phyloP scores from a whole-genome alignment of 306 rosid species.

The Chamaecrista fasciculata region DNA sequence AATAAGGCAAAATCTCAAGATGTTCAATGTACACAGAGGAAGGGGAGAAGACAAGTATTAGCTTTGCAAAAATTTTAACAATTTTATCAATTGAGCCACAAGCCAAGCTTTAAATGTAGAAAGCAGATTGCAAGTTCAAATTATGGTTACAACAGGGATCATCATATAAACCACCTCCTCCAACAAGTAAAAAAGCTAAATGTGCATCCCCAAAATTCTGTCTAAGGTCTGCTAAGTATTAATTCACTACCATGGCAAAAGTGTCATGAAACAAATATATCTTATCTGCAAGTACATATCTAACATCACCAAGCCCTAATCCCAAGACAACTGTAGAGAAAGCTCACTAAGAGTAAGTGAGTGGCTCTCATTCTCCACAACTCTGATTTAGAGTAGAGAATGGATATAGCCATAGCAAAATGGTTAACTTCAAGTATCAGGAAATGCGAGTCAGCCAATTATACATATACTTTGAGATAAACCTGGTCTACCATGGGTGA shows the following conservation, averaged over 20 bases:
- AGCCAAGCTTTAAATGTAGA: background rate
- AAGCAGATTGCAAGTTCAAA: background rate
- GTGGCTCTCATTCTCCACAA: background rate
- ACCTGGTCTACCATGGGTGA: background rate
- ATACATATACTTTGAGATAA: conserved; percentile 2
- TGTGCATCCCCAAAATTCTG: background rate
- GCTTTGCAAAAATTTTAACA: background rate
- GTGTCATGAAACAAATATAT: background rate
- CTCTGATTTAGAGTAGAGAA: conserved; percentile 6
- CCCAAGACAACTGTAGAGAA: background rate
- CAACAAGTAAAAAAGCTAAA: background rate
- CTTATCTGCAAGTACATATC: background rate
- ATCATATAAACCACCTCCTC: background rate
- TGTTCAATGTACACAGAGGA: background rate
- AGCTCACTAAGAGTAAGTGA: background rate
- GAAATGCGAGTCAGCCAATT: background rate
- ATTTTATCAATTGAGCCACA: background rate
- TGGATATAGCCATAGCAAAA: background rate
- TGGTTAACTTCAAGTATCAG: conserved; percentile 2
- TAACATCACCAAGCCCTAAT: conserved; percentile 12
- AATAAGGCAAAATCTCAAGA: background rate
- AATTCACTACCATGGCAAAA: background rate
- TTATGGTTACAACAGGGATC: conserved; percentile 7
- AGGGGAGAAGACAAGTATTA: background rate
- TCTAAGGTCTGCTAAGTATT: background rate